Conservation (phyloP, 1,284 basidiomycete species). For the Neotropicomus parvogracilis region DNA sequence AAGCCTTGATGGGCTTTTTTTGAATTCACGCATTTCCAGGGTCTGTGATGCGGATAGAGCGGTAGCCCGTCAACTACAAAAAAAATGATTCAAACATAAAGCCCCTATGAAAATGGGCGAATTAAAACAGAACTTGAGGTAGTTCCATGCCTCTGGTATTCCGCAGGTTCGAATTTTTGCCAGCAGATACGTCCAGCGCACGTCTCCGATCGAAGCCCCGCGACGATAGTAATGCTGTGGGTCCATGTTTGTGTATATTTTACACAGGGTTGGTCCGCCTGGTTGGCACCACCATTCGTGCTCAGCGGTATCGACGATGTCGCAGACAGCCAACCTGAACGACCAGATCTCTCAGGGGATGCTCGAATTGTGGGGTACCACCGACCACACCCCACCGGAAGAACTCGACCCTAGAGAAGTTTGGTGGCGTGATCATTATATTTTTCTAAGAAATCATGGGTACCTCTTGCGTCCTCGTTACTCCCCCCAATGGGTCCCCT, state of each 20-base stretch:
- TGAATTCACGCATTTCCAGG: not conserved
- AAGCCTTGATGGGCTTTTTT: not conserved
- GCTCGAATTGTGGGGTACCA: slow-evolving; percentile 5
- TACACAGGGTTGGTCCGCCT: not conserved
- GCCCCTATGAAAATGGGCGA: not conserved
- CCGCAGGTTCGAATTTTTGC: not conserved
- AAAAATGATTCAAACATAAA: not conserved
- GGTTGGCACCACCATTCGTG: not conserved
- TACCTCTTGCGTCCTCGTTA: slow-evolving; percentile 38
- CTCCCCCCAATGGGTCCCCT: slow-evolving; percentile 36
- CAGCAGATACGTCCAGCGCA: slow-evolving; percentile 6
- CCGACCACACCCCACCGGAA: not conserved
- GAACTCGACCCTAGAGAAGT: slow-evolving; percentile 14
- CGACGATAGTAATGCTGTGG: slow-evolving; percentile 3
- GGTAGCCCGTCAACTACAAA: not conserved
- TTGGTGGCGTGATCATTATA: slow-evolving; percentile 15
- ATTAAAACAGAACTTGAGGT: not conserved
- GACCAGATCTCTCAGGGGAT: not conserved
- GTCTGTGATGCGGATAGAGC: not conserved
- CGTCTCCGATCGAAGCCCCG: slow-evolving; percentile 4
- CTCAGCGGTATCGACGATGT: not conserved
- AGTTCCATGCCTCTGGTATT: not conserved
- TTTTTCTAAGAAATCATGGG: slow-evolving; percentile 31
- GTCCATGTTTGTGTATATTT: slow-evolving; percentile 13
- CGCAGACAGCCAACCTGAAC: slow-evolving; percentile 2